These are phyloP conservation scores for Aureobasidium subglaciale DNA, from an alignment of 2,329 filamentous ascomycete genomes.

Conservation along the genomic window DNA sequence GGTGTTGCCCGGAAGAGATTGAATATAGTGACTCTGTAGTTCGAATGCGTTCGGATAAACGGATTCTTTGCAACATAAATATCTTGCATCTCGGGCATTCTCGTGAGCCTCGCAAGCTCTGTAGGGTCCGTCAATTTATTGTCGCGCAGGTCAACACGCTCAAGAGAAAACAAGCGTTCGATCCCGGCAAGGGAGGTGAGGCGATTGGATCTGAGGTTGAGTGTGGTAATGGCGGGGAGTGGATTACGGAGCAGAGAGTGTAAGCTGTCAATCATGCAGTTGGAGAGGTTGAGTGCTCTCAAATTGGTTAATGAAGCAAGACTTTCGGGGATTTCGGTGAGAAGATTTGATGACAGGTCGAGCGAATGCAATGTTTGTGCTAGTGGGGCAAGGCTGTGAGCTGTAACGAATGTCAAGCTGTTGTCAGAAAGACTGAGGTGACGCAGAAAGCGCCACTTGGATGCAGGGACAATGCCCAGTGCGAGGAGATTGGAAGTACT, in stretches of 20 bases:
- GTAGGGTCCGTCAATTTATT: constrained; percentile 86
- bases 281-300: constrained; percentile 86
- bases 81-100: constrained; percentile 84
- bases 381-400: constrained; percentile 69
- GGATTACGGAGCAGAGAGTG: constrained; percentile 80
- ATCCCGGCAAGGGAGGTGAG: constrained; percentile 82
- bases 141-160: constrained; percentile 84
- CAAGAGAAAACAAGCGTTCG: constrained; percentile 79
- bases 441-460: constrained; percentile 91
- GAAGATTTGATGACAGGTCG: constrained; percentile 86
- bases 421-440: constrained; percentile 92
- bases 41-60: constrained; percentile 77
- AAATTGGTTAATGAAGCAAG: constrained; percentile 77
- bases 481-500: constrained; percentile 73
- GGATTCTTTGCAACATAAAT: constrained; percentile 91
- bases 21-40: constrained; percentile 86
- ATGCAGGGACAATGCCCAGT: constrained; percentile 65
- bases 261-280: constrained; percentile 95
- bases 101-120: constrained; percentile 81
- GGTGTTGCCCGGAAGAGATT: constrained; percentile 88
- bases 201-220: constrained; percentile 86
- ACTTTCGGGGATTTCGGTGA: constrained; percentile 89
- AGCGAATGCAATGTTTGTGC: constrained; percentile 85
- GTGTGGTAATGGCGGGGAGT: constrained; percentile 82
- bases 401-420: constrained; percentile 70